Percentiles rank a stretch among this genome's conserved stretches.
phyloP scores from a whole-genome alignment of 2,329 filamentous ascomycete genomes.

The Fusarium dimerum region DNA sequence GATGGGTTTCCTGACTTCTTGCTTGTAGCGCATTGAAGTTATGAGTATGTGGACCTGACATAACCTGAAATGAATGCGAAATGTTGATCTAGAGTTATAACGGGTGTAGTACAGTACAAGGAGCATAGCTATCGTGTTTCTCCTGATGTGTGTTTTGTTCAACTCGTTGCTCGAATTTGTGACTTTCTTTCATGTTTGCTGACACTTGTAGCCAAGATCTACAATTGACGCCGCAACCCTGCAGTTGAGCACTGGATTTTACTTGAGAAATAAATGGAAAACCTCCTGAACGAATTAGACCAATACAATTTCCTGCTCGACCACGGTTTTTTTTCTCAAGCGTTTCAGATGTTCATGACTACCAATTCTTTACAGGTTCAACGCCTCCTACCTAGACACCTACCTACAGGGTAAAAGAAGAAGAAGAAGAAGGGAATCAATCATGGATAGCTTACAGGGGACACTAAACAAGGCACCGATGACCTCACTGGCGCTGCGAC shows the following conservation, averaged over 20 bases:
- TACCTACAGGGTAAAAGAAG: neutral
- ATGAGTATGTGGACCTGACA: too few relatives aligned
- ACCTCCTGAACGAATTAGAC: neutral
- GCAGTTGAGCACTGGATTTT: neutral
- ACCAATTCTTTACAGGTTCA: neutral
- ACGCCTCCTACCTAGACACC: too few relatives aligned
- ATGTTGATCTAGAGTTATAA: too few relatives aligned
- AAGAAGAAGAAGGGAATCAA: too few relatives aligned
- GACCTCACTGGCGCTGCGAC: neutral
- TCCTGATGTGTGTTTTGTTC: too few relatives aligned
- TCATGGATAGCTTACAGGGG: neutral
- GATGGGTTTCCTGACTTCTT: too few relatives aligned
- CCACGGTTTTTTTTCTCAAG: neutral
- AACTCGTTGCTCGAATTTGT: too few relatives aligned
- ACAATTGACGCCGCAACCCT: constrained; percentile 8
- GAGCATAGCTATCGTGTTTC: too few relatives aligned
- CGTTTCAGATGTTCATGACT: neutral
- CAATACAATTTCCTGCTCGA: neutral
- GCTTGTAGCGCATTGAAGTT: too few relatives aligned
- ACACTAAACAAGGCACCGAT: neutral
- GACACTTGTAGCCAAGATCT: neutral
- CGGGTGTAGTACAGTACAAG: too few relatives aligned
- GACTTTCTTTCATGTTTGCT: too few relatives aligned
- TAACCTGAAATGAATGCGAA: too few relatives aligned
- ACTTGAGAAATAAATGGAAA: neutral